Evolutionary conservation across 2,329 filamentous ascomycete species (phyloP), one percentile per base, ranked within the genome.

Genomic region (Fusarium odoratissimum): DNA sequence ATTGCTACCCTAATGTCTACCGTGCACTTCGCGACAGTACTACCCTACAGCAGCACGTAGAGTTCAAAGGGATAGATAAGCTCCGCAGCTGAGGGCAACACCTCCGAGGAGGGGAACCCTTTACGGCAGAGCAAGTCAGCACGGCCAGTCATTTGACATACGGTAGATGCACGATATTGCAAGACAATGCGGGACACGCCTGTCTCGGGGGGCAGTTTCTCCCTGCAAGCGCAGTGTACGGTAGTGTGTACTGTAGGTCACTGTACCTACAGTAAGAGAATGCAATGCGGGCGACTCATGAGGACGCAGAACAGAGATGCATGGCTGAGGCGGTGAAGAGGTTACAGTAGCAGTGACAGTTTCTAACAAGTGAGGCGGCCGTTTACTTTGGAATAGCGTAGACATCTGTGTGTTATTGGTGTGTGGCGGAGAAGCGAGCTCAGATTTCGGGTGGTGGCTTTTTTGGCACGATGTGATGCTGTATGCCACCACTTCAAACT

Each of bases 251-350:
- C 49, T 67, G 45, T 40, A 67, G 48, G 31, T 41, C 42, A 62
- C 25, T 46, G 49, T 69, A 55, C 65, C 65, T 68, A 68, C 60
- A 67, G 60, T 46, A 41, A 66, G 63, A 66, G 14, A 38, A 40
- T 40, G 38, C 55, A 23, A 40, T 37, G 60, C 42, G 52, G 30
- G 35, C 67, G 67, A 66, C 44, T 70, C 49, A 40, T 57, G 44
- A 55, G 48, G 38, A 64, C 51, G 67, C 59, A 58, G 25, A 69
- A 38, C 64, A 71, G 58, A 72, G 40, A 69, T 46, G 57, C 64
- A 58, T 52, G 64, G 31, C 58, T 72, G 69, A 72, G 69, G 69
- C 69, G 69, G 69, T 72, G 69, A 72, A 60, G 49, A 64, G 31
- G 40, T 49, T 66, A 57, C 40, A 48, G 60, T 58, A 33, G 37